Base-by-base conservation (phyloP, 305 asterid genomes). In the Plantago coronopus region DNA sequence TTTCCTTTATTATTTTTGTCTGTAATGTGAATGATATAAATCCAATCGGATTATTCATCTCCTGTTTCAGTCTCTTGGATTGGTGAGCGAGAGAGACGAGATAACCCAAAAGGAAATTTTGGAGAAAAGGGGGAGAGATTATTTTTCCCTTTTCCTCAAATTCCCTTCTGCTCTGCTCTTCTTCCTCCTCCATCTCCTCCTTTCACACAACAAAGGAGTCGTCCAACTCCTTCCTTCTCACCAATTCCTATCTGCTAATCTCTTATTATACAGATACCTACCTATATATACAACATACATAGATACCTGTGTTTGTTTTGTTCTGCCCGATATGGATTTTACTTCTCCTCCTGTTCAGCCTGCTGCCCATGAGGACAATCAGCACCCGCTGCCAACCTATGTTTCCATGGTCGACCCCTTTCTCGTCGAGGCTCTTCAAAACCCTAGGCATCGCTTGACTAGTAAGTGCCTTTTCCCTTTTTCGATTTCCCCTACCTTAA, bases 391-490 rank as follows among this genome's bases (percentile, higher is more conserved):
- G 78, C 79, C 78, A 62, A 69, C 79, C 42, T 76, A 81, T 69
- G 61, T 80, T 73, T 77, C 95, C 15, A 61, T 74, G 89, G 97
- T 89, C 72, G 99, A 93, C 74, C 87, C 99, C n/a, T 89, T 93
- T 64, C 81, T 93, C 70, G 87, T 89, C 50, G 99, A 93, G 81
- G 99, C 99, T 25, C 99, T 93, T 65, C 99, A 93, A 64, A 89
- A 85, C 83, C 96, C 97, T 70, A 97, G 99, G 64, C 99, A 93
- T 76, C 99, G 97, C 56, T 66, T 93, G 45, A 87, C 97, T 43
- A 85, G 98, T 90, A 44, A 74, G 93, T 70, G 37, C n/a, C 9
- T 47, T 46, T 65, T 38, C 42, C 12, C 7, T 29, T 45, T n/a
- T 45, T n/a, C n/a, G n/a, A n/a, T n/a, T 49, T 13, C 57, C 7